Evolutionary conservation across 768 basidiomycete species (phyloP).

Genomic region (Macrolepiota albuminosa): DNA sequence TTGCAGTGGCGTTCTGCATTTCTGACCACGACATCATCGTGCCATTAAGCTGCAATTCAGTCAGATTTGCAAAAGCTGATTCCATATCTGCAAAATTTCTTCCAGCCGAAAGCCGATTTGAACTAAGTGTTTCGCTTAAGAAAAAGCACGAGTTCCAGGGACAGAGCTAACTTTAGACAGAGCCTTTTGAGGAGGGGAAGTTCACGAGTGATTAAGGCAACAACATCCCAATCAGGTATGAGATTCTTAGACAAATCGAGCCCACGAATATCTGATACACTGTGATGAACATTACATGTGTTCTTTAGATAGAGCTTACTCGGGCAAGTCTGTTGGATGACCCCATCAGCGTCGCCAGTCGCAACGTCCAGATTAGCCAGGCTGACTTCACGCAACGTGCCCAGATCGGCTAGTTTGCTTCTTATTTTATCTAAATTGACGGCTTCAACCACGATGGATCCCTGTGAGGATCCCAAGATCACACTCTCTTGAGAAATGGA

Average conservation of each 20-base stretch:
- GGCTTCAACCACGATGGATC: constrained; percentile 82
- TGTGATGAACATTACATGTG: constrained; percentile 1
- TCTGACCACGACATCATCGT: constrained; percentile 73
- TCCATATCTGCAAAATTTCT: constrained; percentile 24
- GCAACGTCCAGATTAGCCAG: constrained; percentile 67
- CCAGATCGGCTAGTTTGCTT: constrained; percentile 60
- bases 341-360: constrained; percentile 40
- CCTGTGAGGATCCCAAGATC: constrained; percentile 75
- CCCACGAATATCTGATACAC: constrained; percentile 58
- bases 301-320: constrained; percentile 47
- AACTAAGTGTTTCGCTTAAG: constrained; percentile 38
- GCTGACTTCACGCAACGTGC: constrained; percentile 71
- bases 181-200: constrained; percentile 61
- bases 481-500: constrained; percentile 53
- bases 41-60: constrained; percentile 68
- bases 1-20: constrained; percentile 42
- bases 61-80: constrained; percentile 45
- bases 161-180: constrained; percentile 67
- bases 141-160: constrained; percentile 7
- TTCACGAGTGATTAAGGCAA: constrained; percentile 59
- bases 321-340: constrained; percentile 55
- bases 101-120: constrained; percentile 55
- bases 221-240: constrained; percentile 62
- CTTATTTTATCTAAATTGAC: constrained; percentile 79
- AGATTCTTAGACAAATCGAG: constrained; percentile 80